Conservation (phyloP, 768 basidiomycete species). For the Termitomyces sp. region DNA sequence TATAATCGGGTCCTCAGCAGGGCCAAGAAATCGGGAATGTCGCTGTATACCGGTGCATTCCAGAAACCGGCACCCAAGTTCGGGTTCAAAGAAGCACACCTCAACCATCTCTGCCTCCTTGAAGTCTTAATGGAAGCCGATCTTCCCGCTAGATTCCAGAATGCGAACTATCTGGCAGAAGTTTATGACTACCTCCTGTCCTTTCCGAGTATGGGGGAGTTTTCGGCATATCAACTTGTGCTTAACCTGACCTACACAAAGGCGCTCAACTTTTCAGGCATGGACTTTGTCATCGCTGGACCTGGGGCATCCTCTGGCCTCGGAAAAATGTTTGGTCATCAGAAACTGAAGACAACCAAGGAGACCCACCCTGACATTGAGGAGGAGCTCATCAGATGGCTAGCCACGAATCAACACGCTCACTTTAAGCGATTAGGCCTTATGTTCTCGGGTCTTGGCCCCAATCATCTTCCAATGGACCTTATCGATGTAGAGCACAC, state of each 20-base stretch:
- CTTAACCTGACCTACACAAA: slow-evolving; percentile 54
- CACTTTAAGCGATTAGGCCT: slow-evolving; percentile 61
- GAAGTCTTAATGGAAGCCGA: slow-evolving; percentile 55
- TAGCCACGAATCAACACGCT: slow-evolving; percentile 51
- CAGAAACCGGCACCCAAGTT: slow-evolving; percentile 65
- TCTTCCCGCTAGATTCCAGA: slow-evolving; percentile 42
- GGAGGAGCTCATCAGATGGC: slow-evolving; percentile 57
- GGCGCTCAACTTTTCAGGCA: slow-evolving; percentile 54
- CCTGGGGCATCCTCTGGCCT: slow-evolving; percentile 64
- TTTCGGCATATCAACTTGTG: slow-evolving; percentile 66
- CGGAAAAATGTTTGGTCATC: slow-evolving; percentile 56
- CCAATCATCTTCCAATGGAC: slow-evolving; percentile 44
- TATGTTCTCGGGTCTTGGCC: slow-evolving; percentile 46
- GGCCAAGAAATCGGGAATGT: slow-evolving; percentile 28
- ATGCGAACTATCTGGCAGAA: slow-evolving; percentile 54
- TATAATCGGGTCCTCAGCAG: slow-evolving; percentile 50
- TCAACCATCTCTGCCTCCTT: slow-evolving; percentile 61
- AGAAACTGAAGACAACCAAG: slow-evolving; percentile 27
- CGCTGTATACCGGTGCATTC: slow-evolving; percentile 70
- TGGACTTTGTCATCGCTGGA: slow-evolving; percentile 69
- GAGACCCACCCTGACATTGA: slow-evolving; percentile 33
- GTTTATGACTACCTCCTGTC: slow-evolving; percentile 54
- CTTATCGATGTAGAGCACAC: slow-evolving; percentile 75
- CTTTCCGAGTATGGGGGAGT: slow-evolving; percentile 72
- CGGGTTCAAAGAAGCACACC: slow-evolving; percentile 38